Conservation (phyloP, 805 yeast genomes). For the Ogataea saltuana region DNA sequence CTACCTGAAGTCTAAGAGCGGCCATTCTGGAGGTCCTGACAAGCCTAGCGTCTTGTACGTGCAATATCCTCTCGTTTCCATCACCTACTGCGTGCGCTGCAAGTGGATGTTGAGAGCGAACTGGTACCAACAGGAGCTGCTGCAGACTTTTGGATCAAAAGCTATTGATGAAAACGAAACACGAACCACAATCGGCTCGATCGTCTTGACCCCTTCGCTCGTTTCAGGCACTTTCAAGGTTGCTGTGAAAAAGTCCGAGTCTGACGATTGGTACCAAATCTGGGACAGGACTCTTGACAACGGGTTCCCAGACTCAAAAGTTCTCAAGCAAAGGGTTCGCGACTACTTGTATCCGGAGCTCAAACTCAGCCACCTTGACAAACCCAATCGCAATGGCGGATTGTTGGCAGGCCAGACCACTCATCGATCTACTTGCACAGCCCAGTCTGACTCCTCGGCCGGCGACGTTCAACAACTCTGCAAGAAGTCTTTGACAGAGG, state of each 20-base stretch:
- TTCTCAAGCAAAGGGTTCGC: conserved; percentile 67
- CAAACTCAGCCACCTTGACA: conserved; percentile 66
- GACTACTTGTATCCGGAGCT: conserved; percentile 55
- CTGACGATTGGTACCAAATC: conserved; percentile 38
- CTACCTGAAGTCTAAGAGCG: not conserved
- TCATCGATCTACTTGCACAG: too few species aligned
- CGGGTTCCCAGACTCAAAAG: conserved; percentile 88
- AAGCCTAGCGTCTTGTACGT: not conserved
- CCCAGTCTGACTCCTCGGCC: too few species aligned
- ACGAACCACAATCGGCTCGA: conserved; percentile 48
- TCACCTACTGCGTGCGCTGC: conserved; percentile 78
- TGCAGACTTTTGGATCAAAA: conserved; percentile 65
- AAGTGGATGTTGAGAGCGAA: conserved; percentile 87
- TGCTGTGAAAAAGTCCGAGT: conserved; percentile 39
- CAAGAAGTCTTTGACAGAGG: conserved; percentile 29
- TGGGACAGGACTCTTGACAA: conserved; percentile 66
- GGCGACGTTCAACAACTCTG: too few species aligned
- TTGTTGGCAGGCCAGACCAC: conserved; percentile 16
- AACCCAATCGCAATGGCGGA: conserved; percentile 28
- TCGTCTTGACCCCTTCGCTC: conserved; percentile 48
- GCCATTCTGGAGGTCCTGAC: not conserved
- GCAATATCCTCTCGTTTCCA: conserved; percentile 60
- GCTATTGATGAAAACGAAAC: conserved; percentile 37
- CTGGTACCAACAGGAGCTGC: conserved; percentile 83
- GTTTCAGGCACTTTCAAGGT: conserved; percentile 62